Percentiles rank a stretch among this genome's conserved stretches.
Evolutionary conservation across 1,284 basidiomycete genomes (phyloP).

Genomic region (Sanguinoderma infundibulare): DNA sequence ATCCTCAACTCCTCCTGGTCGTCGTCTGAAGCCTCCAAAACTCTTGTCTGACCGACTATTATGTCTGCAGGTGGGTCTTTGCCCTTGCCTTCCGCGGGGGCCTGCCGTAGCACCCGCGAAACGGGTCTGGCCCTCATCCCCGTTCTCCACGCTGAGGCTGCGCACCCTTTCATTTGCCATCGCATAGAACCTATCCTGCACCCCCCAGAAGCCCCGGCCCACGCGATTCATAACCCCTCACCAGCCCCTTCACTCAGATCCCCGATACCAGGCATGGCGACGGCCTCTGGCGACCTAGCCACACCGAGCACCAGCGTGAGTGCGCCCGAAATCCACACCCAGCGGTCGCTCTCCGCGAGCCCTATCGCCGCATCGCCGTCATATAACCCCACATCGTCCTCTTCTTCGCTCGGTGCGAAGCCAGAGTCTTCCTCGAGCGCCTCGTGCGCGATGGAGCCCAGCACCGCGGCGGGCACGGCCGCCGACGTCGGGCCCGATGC

Average conservation of each 20-base stretch:
- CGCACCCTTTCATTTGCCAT: slow-evolving; percentile 20
- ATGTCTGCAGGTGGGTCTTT: slow-evolving; percentile 27
- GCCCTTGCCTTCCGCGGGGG: slow-evolving; percentile 4
- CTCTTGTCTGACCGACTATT: slow-evolving; percentile 5
- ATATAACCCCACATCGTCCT: slow-evolving; percentile 24
- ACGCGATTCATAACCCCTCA: slow-evolving; percentile 7
- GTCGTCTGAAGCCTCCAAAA: slow-evolving; percentile 15
- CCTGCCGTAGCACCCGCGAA: slow-evolving; percentile 4
- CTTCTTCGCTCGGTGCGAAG: slow-evolving; percentile 26
- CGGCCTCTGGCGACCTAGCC: slow-evolving; percentile 25
- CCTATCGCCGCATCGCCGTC: slow-evolving; percentile 30
- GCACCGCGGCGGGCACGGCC: slow-evolving; percentile 14
- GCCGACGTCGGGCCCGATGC: slow-evolving; percentile 60
- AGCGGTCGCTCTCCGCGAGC: slow-evolving; percentile 24
- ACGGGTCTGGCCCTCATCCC: slow-evolving; percentile 21
- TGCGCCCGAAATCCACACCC: slow-evolving; percentile 27
- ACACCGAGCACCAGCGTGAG: slow-evolving; percentile 28
- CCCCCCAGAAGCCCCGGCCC: slow-evolving; percentile 1
- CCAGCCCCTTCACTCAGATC: slow-evolving; percentile 7
- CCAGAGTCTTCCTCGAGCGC: slow-evolving; percentile 24
- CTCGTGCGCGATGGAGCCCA: slow-evolving; percentile 13
- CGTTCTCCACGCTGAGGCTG: slow-evolving; percentile 28
- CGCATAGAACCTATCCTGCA: slow-evolving; percentile 16
- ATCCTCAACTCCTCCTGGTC: slow-evolving; percentile 21
- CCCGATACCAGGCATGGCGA: slow-evolving; percentile 23